phyloP scores from a whole-genome alignment of 306 rosid species.

The Quercus variabilis region DNA sequence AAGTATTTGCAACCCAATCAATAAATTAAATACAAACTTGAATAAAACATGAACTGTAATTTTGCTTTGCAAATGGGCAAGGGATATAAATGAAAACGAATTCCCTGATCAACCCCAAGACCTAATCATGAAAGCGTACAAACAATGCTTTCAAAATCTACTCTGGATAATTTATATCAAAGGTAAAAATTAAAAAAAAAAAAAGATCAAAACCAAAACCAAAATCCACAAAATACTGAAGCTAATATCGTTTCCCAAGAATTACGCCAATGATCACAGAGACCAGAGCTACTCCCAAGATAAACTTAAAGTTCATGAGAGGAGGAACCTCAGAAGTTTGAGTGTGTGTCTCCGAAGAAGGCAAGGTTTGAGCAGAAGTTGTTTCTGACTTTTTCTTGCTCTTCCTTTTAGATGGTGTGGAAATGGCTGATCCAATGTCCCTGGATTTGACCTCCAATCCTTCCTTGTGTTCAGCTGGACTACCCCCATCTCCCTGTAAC shows the following conservation, averaged over 20 bases:
- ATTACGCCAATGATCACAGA: conserved; percentile 73
- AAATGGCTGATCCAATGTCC: conserved; percentile 65
- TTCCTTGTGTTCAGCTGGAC: conserved; percentile 31
- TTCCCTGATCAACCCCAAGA: conserved; percentile 56
- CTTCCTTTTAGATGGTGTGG: conserved; percentile 69
- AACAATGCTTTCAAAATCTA: conserved; percentile 42
- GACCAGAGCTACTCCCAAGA: conserved; percentile 68
- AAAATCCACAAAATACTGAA: conserved; percentile 11
- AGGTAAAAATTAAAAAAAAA: conserved; percentile 5
- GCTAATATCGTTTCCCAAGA: conserved; percentile 82
- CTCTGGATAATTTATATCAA: conserved; percentile 15
- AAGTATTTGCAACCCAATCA: conserved; percentile 21
- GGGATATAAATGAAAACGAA: conserved; percentile 55
- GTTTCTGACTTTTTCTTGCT: conserved; percentile 78
- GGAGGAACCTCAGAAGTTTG: conserved; percentile 50
- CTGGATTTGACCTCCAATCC: conserved; percentile 74
- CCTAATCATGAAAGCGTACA: conserved; percentile 39
- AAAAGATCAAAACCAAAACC: conserved; percentile 15
- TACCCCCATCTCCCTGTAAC: conserved; percentile 55
- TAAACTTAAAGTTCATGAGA: conserved; percentile 44
- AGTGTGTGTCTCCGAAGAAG: conserved; percentile 39
- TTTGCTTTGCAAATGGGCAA: conserved; percentile 49
- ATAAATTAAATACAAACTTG: conserved; percentile 28
- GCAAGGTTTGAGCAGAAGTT: conserved; percentile 46
- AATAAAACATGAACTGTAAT: conserved; percentile 32